phyloP scores from a whole-genome alignment of 495 filamentous ascomycete species.

The Penicillium waksmanii region DNA sequence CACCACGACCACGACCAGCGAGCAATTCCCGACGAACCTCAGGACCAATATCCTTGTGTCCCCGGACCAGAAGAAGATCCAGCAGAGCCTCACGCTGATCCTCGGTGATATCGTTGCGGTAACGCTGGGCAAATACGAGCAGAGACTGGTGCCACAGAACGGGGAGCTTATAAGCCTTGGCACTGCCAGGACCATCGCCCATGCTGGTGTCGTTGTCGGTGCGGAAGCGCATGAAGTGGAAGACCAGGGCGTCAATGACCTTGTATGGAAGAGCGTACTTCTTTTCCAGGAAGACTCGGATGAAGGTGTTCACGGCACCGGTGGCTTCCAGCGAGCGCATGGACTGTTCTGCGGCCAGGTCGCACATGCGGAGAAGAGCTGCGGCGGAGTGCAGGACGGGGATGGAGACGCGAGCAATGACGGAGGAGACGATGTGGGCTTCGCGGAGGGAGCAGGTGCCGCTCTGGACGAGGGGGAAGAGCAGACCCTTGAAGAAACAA shows the following conservation, averaged over 20 bases:
- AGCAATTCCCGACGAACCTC: constrained; percentile 90
- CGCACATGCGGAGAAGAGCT: constrained; percentile 86
- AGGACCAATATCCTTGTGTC: constrained; percentile 86
- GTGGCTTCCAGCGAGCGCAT: constrained; percentile 74
- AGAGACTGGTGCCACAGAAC: constrained; percentile 91
- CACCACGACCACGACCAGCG: constrained; percentile 84
- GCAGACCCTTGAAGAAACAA: constrained; percentile 93
- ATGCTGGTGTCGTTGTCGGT: constrained; percentile 53
- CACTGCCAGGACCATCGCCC: constrained; percentile 37
- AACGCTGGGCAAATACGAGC: constrained; percentile 89
- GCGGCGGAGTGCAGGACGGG: constrained; percentile 92
- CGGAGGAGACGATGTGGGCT: constrained; percentile 84
- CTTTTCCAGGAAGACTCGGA: constrained; percentile 91
- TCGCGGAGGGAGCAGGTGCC: constrained; percentile 86
- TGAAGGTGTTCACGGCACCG: constrained; percentile 88
- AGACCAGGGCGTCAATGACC: constrained; percentile 91
- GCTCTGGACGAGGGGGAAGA: constrained; percentile 82
- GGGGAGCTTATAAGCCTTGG: constrained; percentile 66
- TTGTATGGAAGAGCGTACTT: constrained; percentile 95
- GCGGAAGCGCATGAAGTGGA: constrained; percentile 92
- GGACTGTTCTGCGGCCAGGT: constrained; percentile 88
- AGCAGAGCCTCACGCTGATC: constrained; percentile 91
- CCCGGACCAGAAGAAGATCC: constrained; percentile 83
- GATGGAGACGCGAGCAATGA: constrained; percentile 77
- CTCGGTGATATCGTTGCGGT: constrained; percentile 90